Conservation (phyloP, 2,329 filamentous ascomycete genomes). For the Pyrenochaeta sp. region DNA sequence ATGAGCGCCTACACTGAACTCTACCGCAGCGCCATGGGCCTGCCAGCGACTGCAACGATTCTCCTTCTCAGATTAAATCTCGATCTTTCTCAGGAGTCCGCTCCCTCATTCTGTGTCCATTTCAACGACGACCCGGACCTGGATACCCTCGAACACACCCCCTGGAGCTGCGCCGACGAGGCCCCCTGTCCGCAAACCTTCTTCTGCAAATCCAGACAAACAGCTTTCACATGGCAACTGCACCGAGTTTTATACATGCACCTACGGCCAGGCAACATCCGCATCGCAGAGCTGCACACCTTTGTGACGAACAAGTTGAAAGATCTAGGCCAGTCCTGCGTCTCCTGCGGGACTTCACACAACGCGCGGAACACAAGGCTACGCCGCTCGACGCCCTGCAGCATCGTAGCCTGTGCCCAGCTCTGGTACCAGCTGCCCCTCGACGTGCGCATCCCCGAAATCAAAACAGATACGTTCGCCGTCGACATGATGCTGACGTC, state of each 20-base stretch:
- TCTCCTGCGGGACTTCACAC: constrained; percentile 33
- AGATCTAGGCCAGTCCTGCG: constrained; percentile 24
- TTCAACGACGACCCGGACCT: constrained; percentile 29
- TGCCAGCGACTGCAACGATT: constrained; percentile 25
- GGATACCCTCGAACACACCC: constrained; percentile 22
- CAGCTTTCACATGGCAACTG: constrained; percentile 35
- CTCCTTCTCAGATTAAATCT: constrained; percentile 35
- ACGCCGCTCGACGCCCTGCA: constrained; percentile 34
- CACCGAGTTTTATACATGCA: constrained; percentile 25
- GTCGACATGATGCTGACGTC: constrained; percentile 39
- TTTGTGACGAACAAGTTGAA: constrained; percentile 15
- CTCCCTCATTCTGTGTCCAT: constrained; percentile 38
- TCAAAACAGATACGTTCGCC: constrained; percentile 35
- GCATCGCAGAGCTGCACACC: constrained; percentile 25
- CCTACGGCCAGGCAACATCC: constrained; percentile 6
- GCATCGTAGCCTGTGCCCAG: constrained; percentile 18
- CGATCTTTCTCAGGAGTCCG: constrained; percentile 7
- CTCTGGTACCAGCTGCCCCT: constrained; percentile 34
- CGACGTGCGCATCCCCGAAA: constrained; percentile 39
- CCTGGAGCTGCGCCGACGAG: constrained; percentile 21
- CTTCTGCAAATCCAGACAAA: constrained; percentile 27
- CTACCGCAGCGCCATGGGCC: constrained; percentile 35
- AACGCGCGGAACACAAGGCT: constrained; percentile 16
- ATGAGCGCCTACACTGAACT: constrained; percentile 29
- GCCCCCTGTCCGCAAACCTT: constrained; percentile 18